Conservation (phyloP, 805 yeast species). For the Saccharomycopsis fibuligera region DNA sequence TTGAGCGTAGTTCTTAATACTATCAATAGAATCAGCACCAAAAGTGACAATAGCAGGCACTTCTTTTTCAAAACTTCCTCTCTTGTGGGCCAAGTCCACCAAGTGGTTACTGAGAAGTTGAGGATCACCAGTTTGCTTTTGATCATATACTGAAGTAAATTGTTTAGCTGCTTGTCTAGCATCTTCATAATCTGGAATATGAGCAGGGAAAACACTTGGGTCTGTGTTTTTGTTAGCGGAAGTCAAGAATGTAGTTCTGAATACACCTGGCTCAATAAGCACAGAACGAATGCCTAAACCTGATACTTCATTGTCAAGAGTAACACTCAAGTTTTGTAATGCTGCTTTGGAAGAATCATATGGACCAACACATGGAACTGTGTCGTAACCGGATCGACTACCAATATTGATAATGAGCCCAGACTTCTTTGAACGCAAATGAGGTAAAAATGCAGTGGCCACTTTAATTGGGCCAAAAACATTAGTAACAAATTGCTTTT, state of each 20-base stretch:
- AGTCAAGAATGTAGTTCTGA: neutral
- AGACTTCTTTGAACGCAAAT: neutral
- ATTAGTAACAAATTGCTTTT: constrained; percentile 6
- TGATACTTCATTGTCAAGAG: neutral
- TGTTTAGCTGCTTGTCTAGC: neutral
- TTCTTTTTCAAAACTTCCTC: neutral
- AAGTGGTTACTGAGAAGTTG: neutral
- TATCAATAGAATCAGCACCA: neutral
- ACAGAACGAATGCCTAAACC: neutral
- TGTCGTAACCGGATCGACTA: neutral
- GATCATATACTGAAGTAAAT: neutral
- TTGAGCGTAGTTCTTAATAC: neutral
- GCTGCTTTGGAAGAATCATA: constrained; percentile 1
- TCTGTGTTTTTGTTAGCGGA: neutral
- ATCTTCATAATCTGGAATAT: neutral
- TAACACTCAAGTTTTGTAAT: neutral
- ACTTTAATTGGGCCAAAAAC: constrained; percentile 7
- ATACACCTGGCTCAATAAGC: neutral
- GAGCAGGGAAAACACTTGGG: neutral
- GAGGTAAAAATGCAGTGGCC: neutral
- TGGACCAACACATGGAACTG: neutral
- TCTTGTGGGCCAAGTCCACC: neutral
- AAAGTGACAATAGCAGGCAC: neutral
- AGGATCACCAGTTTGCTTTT: neutral
- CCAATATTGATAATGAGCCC: constrained; percentile 3